These are phyloP conservation scores for Patellifolia procumbens DNA, from an alignment of 179 eudicot species.

Conservation along the genomic window DNA sequence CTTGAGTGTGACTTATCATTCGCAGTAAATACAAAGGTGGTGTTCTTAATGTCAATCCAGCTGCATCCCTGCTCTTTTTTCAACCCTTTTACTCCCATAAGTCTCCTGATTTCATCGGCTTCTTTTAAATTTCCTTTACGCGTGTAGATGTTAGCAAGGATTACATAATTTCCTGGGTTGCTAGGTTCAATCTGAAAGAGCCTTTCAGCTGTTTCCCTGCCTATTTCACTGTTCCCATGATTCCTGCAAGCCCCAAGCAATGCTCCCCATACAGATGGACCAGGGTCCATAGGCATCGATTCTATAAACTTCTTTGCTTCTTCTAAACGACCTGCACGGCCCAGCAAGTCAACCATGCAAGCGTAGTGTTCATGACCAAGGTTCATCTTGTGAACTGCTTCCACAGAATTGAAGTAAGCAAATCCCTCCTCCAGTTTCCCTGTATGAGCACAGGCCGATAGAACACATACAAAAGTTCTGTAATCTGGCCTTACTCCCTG, in stretches of 20 bases:
- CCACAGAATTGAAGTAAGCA: constrained; percentile 44
- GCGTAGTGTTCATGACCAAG: constrained; percentile 45
- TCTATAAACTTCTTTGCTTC: constrained; percentile 46
- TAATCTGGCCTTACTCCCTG: constrained; percentile 39
- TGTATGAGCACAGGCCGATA: constrained; percentile 52
- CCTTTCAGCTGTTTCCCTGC: constrained; percentile 42
- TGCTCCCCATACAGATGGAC: constrained; percentile 48
- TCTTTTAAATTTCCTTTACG: constrained; percentile 35
- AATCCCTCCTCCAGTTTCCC: constrained; percentile 48
- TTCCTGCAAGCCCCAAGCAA: constrained; percentile 48
- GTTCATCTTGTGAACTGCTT: constrained; percentile 25
- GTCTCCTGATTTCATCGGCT: constrained; percentile 46
- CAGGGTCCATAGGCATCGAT: constrained; percentile 44
- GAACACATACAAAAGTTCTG: constrained; percentile 43
- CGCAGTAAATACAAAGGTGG: constrained; percentile 37
- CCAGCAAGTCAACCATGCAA: constrained; percentile 54
- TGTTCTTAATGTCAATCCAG: constrained; percentile 49
- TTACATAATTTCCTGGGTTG: constrained; percentile 50
- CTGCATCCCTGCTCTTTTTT: constrained; percentile 50
- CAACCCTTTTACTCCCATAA: constrained; percentile 36
- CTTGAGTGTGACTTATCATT: constrained; percentile 37
- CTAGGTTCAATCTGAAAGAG: constrained; percentile 46
- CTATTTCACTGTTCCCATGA: constrained; percentile 41
- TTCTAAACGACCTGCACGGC: constrained; percentile 46
- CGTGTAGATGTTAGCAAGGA: constrained; percentile 42